A percentile compares a stretch with the other conserved stretches of the same genome.
These are phyloP conservation scores for bread wheat (Triticum aestivum) DNA, from an alignment of 176 grass and related monocot species.

Conservation along the genomic window IWGSC_CS_RefSeq_v2.1 NC_057807.1:607642408-607642907, in stretches of 20 bases:
- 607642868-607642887: conserved; percentile 97
- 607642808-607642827: conserved; percentile 74
- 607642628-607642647: background rate
- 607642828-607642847: conserved; percentile 94
- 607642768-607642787: background rate
- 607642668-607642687: background rate
- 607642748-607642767: background rate
- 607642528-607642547: background rate
- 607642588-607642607: conserved; percentile 1
- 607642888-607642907: conserved; percentile 96
- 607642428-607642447: conserved; percentile 65
- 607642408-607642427: conserved; percentile 49
- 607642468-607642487: conserved; percentile 9
- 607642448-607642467: conserved; percentile 86
- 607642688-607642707: background rate
- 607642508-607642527: conserved; percentile 18
- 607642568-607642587: background rate
- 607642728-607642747: conserved; percentile 10
- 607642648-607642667: conserved; percentile 22
- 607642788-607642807: conserved; percentile 8
- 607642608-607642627: conserved; percentile 18
- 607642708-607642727: background rate
- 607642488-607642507: conserved; percentile 27
- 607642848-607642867: conserved; percentile 96
- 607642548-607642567: conserved; percentile 17